These are phyloP conservation scores for Chenopodium berlandieri DNA, from an alignment of 148 eudicot genomes.

Conservation along the genomic window DNA sequence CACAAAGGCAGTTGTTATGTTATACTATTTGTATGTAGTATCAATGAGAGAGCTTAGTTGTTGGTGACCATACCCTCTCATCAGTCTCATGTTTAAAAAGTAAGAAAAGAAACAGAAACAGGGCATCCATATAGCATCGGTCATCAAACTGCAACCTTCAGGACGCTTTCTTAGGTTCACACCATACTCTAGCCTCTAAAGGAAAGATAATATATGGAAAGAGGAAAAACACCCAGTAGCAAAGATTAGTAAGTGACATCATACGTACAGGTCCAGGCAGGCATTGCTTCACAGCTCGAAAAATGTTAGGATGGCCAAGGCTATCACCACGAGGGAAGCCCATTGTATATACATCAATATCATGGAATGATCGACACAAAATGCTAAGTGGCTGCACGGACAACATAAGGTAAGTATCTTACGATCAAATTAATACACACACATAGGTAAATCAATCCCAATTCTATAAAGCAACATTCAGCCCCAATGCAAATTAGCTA, in stretches of 20 bases:
- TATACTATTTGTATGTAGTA: too few relatives aligned
- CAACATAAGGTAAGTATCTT: slow-evolving; percentile 10
- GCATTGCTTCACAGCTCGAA: slow-evolving; percentile 81
- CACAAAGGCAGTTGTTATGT: neutral
- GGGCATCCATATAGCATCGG: neutral
- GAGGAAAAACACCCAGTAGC: neutral
- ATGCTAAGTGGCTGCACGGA: slow-evolving; percentile 83
- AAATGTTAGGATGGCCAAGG: slow-evolving; percentile 59
- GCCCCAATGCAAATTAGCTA: neutral
- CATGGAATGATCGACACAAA: slow-evolving; percentile 75
- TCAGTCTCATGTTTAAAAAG: neutral
- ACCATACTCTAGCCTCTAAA: neutral
- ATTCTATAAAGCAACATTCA: neutral
- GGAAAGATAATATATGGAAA: neutral
- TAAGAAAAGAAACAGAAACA: neutral
- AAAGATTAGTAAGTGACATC: neutral
- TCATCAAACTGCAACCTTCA: neutral
- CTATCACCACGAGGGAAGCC: slow-evolving; percentile 85
- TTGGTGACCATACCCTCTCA: neutral
- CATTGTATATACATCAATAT: slow-evolving; percentile 74
- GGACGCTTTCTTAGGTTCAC: neutral
- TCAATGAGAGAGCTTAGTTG: neutral
- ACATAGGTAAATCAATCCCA: neutral
- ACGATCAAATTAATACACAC: neutral
- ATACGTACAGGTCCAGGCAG: slow-evolving; percentile 88